Percentiles rank a stretch among this genome's conserved stretches.
Conservation (phyloP, 2,329 filamentous ascomycete genomes). For the Penicillium sp. region DNA sequence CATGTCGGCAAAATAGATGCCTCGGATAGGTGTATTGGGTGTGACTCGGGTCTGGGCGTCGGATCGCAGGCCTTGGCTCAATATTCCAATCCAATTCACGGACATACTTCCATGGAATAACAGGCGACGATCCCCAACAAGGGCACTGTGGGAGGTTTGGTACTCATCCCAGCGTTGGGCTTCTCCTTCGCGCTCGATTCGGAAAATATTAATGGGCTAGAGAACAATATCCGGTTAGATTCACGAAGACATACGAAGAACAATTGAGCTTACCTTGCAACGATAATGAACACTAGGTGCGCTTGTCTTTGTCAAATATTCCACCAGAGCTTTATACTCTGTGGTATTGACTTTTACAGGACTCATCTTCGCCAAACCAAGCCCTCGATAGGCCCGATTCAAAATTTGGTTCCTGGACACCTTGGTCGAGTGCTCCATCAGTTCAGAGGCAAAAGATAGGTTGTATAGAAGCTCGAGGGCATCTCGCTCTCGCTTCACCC, state of each 20-base stretch:
- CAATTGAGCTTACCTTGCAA: no score
- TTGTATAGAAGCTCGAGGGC: neutral
- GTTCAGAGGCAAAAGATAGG: neutral
- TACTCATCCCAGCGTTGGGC: constrained; percentile 11
- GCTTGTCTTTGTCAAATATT: neutral
- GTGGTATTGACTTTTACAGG: neutral
- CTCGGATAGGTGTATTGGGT: neutral
- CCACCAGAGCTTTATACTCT: neutral
- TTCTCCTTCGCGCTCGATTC: constrained; percentile 18
- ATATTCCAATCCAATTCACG: constrained; percentile 18
- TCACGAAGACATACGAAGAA: no score
- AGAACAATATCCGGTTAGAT: no score
- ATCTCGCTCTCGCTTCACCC: neutral
- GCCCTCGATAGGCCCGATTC: neutral
- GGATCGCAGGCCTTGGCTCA: constrained; percentile 18
- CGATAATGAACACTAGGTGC: no score
- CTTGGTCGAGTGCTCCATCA: neutral
- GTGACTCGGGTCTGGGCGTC: neutral
- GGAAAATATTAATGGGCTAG: constrained; percentile 12
- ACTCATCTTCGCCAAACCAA: constrained; percentile 8
- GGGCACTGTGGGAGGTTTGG: neutral
- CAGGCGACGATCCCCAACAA: constrained; percentile 9
- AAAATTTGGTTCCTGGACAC: constrained; percentile 1
- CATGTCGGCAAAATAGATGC: constrained; percentile 21
- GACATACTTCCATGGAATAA: constrained; percentile 20